Evolutionary conservation across 345 rosid species (phyloP).

Genomic region (Fremontodendron californicum): DNA sequence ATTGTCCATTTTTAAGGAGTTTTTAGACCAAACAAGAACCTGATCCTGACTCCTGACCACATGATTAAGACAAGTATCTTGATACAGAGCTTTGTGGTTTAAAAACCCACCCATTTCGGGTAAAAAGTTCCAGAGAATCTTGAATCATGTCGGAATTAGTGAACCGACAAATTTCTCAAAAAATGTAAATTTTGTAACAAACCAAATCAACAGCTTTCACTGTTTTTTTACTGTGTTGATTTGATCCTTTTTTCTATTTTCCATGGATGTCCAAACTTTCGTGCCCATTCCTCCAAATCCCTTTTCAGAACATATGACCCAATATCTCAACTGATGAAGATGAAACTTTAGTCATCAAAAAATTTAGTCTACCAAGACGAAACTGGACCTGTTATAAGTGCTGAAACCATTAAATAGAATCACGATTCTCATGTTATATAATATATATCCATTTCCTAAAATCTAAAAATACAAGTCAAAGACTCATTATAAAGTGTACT

Average conservation of each 20-base stretch:
- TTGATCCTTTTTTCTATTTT: no score
- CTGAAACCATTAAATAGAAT: not conserved
- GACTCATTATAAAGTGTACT: not conserved
- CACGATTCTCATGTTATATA: not conserved
- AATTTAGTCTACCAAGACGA: not conserved
- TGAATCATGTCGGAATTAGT: not conserved
- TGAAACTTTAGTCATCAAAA: not conserved
- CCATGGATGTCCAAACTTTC: not conserved
- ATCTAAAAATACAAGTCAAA: not conserved
- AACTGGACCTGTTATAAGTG: not conserved
- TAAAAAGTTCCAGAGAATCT: not conserved
- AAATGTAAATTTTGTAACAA: not conserved
- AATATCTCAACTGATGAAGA: not conserved
- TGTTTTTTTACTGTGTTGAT: not conserved
- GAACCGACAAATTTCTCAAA: not conserved
- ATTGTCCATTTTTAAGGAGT: not conserved
- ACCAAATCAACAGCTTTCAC: not conserved
- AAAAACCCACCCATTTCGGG: not conserved
- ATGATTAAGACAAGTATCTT: not conserved
- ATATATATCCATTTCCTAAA: not conserved
- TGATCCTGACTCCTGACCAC: no score
- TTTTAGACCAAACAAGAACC: not conserved
- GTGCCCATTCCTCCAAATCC: not conserved
- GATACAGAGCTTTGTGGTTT: not conserved
- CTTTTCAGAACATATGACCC: not conserved